Evolutionary conservation across 768 basidiomycete species (phyloP).

Genomic region (Trametes meyenii): DNA sequence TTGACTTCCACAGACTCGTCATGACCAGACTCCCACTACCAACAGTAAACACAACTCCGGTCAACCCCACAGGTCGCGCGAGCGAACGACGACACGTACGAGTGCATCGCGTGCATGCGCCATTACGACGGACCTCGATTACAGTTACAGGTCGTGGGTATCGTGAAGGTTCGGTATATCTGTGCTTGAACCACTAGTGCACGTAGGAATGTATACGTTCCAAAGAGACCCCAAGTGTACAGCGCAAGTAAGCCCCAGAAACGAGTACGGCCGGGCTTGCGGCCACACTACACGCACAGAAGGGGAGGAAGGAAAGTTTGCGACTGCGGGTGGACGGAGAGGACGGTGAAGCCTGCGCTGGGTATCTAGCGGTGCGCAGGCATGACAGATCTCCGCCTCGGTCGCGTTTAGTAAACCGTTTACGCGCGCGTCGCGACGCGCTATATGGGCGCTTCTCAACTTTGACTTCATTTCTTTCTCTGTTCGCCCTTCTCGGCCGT

Average conservation of each 20-base stretch:
- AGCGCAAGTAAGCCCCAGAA: not conserved
- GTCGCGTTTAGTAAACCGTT: too few species aligned
- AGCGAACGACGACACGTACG: constrained; percentile 4
- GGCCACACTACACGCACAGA: not conserved
- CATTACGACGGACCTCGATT: constrained; percentile 8
- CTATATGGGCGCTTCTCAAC: not conserved
- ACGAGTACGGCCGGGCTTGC: too few species aligned
- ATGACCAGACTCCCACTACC: constrained; percentile 58
- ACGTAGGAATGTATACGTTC: too few species aligned
- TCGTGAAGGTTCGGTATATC: not conserved
- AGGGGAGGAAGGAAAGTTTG: constrained; percentile 1
- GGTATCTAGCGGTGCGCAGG: not conserved
- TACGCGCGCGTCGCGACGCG: constrained; percentile 12
- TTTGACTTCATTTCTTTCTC: not conserved
- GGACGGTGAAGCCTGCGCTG: not conserved
- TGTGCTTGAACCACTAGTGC: too few species aligned
- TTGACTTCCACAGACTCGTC: constrained; percentile 91
- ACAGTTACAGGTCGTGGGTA: not conserved
- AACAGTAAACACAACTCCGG: too few species aligned
- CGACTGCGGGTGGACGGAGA: constrained; percentile 4
- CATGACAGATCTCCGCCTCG: not conserved
- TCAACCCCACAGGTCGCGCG: not conserved
- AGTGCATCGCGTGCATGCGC: constrained; percentile 25
- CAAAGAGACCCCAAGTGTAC: too few species aligned
- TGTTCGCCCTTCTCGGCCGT: not conserved